Base-by-base conservation (phyloP, 345 rosid genomes). In the Boechera retrofracta region DNA sequence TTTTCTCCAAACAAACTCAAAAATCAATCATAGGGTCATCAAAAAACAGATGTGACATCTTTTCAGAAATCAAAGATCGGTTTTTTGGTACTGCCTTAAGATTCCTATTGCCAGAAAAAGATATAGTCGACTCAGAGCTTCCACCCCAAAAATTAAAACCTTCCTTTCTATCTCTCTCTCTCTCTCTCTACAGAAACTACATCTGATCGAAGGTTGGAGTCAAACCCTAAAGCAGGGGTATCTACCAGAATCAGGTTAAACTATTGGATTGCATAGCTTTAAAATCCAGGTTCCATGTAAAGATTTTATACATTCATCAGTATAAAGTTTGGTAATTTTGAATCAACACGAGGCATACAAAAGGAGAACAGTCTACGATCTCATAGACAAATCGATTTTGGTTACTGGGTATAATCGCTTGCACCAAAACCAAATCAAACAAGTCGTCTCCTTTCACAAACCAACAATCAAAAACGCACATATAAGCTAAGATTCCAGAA, bases 21-120 rank as follows among this genome's bases (percentile, higher is more conserved):
- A 60, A 16, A 16, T 16, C 16, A 16, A 16, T 16, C 62, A 75
- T 47, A 68, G 39, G 33, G 63, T 39, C 45, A 69, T 62, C 51
- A 69, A 39, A 76, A 76, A 44, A 77, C 47, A 77, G 72, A 71
- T 77, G 55, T 64, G 51, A 47, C 67, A 71, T 63, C 52, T 77
- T 77, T 62, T 62, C 16, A 47, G 39, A 11, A 49, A 48, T 10
- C 49, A 32, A 39, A 71, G 10, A 71, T 29, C 24, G 6, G 1
- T 39, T 59, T 44, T 44, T 31, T 61, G 54, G 28, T 36, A 68
- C 56, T 6, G 41, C 16, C 75, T n/a, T 5, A 44, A 26, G 62
- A 71, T 64, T 38, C 3, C 26, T 63, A 45, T 36, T 10, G 13
- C 52, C 53, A 70, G 32, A 18, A 12, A 52, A 53, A 63, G 10